Conservation (phyloP, 163 green algal genomes). For the Volvox carteri region DNA sequence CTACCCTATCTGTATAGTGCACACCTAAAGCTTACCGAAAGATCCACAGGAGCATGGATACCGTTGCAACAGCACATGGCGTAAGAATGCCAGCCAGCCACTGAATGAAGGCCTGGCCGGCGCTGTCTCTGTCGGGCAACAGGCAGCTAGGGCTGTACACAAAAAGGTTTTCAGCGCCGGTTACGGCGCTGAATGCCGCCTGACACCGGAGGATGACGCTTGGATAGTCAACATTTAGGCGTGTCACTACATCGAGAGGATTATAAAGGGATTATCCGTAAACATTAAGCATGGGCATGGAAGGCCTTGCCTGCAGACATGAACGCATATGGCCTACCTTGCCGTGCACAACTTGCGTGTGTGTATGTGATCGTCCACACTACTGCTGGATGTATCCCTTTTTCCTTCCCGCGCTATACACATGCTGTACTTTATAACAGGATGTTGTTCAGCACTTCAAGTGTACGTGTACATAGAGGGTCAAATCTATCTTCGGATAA, state of each 20-base stretch:
- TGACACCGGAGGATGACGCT: neutral
- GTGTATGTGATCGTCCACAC: no score
- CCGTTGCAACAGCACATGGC: neutral
- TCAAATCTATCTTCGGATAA: no score
- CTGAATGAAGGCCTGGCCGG: conserved; percentile 12
- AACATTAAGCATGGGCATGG: no score
- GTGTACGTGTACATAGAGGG: no score
- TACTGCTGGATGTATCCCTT: no score
- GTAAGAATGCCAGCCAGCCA: neutral
- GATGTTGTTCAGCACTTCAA: no score
- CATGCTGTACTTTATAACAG: no score
- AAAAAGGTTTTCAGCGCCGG: conserved; percentile 2
- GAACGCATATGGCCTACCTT: neutral
- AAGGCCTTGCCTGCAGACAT: neutral
- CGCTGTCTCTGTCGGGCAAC: neutral
- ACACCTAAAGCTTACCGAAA: neutral
- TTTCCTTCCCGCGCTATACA: no score
- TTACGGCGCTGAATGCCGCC: neutral
- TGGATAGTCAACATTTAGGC: conserved; percentile 36
- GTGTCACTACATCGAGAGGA: conserved; percentile 24
- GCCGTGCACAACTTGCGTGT: neutral
- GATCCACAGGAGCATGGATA: neutral
- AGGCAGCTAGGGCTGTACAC: conserved; percentile 33
- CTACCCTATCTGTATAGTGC: no score
- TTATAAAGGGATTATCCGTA: no score